Evolutionary conservation across 208 protist species (phyloP).

Genomic region (Crithidia bombi): DNA sequence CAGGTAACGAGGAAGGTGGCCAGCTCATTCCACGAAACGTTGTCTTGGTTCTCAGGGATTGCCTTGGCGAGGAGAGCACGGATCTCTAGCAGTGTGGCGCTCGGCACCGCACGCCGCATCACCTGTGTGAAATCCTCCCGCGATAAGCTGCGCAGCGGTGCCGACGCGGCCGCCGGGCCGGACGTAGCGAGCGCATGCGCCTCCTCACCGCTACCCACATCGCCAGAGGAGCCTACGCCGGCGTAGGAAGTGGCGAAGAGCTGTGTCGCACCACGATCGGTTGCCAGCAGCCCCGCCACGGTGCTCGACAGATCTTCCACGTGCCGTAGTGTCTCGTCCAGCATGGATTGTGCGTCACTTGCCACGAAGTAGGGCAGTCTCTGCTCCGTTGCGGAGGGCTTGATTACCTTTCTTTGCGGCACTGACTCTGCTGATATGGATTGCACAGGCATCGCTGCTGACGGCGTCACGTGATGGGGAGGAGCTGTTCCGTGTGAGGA

Average conservation of each 20-base stretch:
- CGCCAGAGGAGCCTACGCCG: too few relatives aligned
- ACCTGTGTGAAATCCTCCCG: slow-evolving; percentile 30
- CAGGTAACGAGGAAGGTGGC: slow-evolving; percentile 77
- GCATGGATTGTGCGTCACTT: neutral
- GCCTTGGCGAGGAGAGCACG: slow-evolving; percentile 72
- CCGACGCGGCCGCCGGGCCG: neutral
- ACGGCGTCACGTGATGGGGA: neutral
- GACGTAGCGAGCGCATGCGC: neutral
- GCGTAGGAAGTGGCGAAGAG: neutral
- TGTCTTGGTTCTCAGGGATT: slow-evolving; percentile 68
- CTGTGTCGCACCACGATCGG: neutral
- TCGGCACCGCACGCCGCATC: slow-evolving; percentile 39
- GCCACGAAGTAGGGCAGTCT: neutral
- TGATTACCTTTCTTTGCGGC: neutral
- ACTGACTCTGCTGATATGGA: neutral
- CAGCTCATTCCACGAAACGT: slow-evolving; percentile 79
- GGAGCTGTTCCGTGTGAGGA: neutral
- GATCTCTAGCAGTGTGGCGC: slow-evolving; percentile 47
- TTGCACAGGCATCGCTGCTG: too few relatives aligned
- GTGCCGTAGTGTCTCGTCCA: slow-evolving; percentile 2
- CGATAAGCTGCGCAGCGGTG: slow-evolving; percentile 31
- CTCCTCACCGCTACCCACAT: neutral
- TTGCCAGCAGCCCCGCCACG: neutral
- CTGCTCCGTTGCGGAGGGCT: neutral
- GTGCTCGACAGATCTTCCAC: slow-evolving; percentile 19